phyloP scores from a whole-genome alignment of 208 protist genomes.

The Crithidia acanthocephali region DNA sequence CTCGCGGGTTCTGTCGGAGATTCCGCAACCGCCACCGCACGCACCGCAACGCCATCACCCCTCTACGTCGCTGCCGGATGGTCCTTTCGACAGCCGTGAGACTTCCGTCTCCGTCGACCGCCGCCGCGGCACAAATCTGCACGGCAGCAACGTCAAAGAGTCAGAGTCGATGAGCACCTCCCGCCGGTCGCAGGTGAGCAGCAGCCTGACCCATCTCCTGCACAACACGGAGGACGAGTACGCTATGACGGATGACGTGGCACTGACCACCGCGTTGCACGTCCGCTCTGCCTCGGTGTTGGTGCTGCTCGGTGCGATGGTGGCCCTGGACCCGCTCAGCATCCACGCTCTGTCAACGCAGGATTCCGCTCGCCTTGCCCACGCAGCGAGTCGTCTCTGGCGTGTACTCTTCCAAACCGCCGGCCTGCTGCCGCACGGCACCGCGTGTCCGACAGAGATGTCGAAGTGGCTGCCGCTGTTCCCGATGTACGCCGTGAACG shows the following conservation, averaged over 20 bases:
- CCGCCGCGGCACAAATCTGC: neutral
- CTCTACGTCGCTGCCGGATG: neutral
- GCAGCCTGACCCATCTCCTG: neutral
- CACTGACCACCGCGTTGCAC: conserved; percentile 43
- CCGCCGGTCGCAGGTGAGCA: conserved; percentile 6
- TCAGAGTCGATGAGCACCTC: neutral
- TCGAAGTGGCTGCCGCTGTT: conserved; percentile 56
- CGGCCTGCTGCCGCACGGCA: conserved; percentile 53
- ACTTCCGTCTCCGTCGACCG: neutral
- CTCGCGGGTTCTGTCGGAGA: neutral
- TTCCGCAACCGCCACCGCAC: neutral
- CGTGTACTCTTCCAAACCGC: conserved; percentile 55
- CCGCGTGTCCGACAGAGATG: conserved; percentile 48
- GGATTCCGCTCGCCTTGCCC: conserved; percentile 16
- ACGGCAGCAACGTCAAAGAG: neutral
- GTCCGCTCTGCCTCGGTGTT: conserved; percentile 39
- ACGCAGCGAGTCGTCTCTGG: conserved; percentile 35
- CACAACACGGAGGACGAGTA: neutral
- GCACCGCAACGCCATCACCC: neutral
- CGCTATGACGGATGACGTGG: conserved; percentile 50
- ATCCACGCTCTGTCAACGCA: conserved; percentile 4
- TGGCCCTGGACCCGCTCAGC: conserved; percentile 10
- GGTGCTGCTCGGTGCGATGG: conserved; percentile 33
- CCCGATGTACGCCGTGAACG: conserved; percentile 53
- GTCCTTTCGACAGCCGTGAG: neutral